Evolutionary conservation across 75 land plant species (phyloP), one percentile per base, ranked within the genome.

Genomic region (Cupressus sempervirens): DNA sequence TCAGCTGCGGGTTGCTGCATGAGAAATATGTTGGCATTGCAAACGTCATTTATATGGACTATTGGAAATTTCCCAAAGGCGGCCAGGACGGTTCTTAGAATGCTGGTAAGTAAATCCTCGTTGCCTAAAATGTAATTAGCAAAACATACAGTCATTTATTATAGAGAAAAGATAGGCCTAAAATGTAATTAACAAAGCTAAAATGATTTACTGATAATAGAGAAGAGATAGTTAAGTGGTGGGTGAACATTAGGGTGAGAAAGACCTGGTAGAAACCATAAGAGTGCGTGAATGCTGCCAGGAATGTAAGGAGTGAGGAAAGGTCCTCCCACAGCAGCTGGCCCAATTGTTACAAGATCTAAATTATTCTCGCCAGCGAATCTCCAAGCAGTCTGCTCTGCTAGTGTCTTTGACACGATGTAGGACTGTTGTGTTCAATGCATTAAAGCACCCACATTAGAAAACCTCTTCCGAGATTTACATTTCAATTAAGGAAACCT

Each of bases 1-100:
- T 74, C 14, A 3, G 88, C 91, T 20, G 50, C 80, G 2, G 91
- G 91, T 40, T 72, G 83, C 80, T 90, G 90, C 68, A 86, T 77
- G 48, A 86, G 81, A 23, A 90, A 84, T 15, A 90, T 46, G 74
- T 90, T 90, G 7, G 91, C 90, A 14, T 77, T 45, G 43, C 89
- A 88, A 11, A 90, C 91, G 76, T 90, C 91, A 68, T 86, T 86
- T 38, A 90, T 85, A 73, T 90, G 91, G 23, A 90, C 91, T 34
- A 83, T 84, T 9, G 91, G 84, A 45, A 90, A 84, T 13, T 41
- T 14, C 23, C 77, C 77, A 0, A 38, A 75, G 23, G 7, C 2
- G 1, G 38, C 6, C 0, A 35, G 36, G 40, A 75, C 16, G 1
- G 40, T 16, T 7, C 38, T 75, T 6, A 36, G 20, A 36, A 20